Percentiles rank a stretch among this genome's conserved stretches.
Evolutionary conservation across 768 basidiomycete species (phyloP).

Genomic region (Cystofilobasidium macerans): DNA sequence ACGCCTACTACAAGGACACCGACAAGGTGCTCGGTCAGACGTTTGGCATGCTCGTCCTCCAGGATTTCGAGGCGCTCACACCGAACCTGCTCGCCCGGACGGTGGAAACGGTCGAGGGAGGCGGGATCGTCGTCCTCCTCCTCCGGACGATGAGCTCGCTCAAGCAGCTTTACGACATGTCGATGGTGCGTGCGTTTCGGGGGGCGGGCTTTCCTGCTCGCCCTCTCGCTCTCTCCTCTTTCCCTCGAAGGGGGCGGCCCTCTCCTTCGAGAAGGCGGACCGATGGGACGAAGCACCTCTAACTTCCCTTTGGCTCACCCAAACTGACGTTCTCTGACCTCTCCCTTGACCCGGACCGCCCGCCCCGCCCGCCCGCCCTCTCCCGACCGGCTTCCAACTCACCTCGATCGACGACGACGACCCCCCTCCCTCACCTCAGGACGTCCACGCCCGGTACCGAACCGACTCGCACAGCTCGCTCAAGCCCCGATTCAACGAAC

Average conservation of each 20-base stretch:
- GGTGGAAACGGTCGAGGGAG: conserved; percentile 96
- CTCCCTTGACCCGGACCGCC: too few relatives aligned
- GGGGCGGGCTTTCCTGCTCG: too few relatives aligned
- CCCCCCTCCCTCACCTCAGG: conserved; percentile 44
- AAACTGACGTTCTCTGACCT: too few relatives aligned
- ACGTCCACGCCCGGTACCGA: conserved; percentile 87
- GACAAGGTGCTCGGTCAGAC: conserved; percentile 95
- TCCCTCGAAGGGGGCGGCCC: too few relatives aligned
- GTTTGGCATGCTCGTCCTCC: conserved; percentile 90
- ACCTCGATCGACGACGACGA: too few relatives aligned
- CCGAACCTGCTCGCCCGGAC: conserved; percentile 93
- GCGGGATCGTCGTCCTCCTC: conserved; percentile 64
- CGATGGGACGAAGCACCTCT: too few relatives aligned
- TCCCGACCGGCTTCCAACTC: too few relatives aligned
- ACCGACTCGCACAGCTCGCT: conserved; percentile 72
- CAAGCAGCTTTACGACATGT: conserved; percentile 83
- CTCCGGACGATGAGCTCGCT: conserved; percentile 92
- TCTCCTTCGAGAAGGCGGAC: too few relatives aligned
- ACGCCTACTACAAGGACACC: conserved; percentile 98
- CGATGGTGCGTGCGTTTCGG: conserved; percentile 48
- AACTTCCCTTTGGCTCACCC: too few relatives aligned
- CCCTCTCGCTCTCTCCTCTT: too few relatives aligned
- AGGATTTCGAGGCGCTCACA: conserved; percentile 97
- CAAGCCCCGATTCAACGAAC: conserved; percentile 93
- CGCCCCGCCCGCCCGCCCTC: too few relatives aligned